phyloP scores from a whole-genome alignment of 805 yeast genomes.

The Candida rishiriensis region DNA sequence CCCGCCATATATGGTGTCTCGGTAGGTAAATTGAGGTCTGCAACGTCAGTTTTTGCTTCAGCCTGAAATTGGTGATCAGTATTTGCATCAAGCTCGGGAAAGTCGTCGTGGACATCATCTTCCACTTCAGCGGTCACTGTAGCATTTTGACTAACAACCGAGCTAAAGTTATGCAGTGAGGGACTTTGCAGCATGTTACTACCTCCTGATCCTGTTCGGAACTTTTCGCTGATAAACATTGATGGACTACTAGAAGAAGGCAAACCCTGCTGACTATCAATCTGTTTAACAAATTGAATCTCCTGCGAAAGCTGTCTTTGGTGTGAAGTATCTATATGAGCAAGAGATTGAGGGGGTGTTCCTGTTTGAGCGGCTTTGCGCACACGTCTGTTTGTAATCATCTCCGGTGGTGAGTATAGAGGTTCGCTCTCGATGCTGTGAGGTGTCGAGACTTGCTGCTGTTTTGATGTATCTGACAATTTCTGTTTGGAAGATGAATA shows the following conservation, averaged over 20 bases:
- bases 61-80: too few relatives aligned
- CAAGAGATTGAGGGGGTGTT: neutral
- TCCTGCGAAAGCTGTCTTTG: neutral
- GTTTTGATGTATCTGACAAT: slow-evolving; percentile 5
- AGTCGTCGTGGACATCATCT: too few relatives aligned
- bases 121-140: too few relatives aligned
- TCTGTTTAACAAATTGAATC: neutral
- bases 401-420: slow-evolving; percentile 48
- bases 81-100: too few relatives aligned
- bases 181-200: too few relatives aligned
- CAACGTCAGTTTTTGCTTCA: too few relatives aligned
- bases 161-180: too few relatives aligned
- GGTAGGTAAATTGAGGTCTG: too few relatives aligned
- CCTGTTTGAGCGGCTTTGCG: neutral
- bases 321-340: neutral
- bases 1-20: too few relatives aligned
- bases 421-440: slow-evolving; percentile 3
- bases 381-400: slow-evolving; percentile 55
- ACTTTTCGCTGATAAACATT: slow-evolving; percentile 1
- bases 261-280: neutral
- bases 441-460: neutral
- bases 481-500: slow-evolving; percentile 46
- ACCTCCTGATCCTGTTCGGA: neutral
- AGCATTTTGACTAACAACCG: too few relatives aligned
- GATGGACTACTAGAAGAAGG: neutral